Percentiles rank a stretch among this genome's conserved stretches.
These are phyloP conservation scores for Colletotrichum cordylinicola DNA, from an alignment of 2,329 filamentous ascomycete genomes.

Conservation along the genomic window DNA sequence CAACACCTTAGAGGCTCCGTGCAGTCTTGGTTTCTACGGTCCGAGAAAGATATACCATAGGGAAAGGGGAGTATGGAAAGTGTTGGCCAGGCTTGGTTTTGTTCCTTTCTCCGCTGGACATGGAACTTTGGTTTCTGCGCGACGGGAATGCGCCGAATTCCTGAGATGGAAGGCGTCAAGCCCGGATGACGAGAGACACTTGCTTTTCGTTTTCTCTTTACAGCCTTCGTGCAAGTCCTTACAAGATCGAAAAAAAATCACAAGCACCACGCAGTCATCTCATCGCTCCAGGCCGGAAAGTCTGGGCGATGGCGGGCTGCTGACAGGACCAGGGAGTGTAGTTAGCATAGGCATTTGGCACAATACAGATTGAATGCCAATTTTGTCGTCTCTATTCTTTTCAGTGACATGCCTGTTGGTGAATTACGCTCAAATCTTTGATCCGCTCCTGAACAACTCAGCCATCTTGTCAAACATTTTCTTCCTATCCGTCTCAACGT, in stretches of 20 bases:
- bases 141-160: not conserved
- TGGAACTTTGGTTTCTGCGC: conserved; percentile 5
- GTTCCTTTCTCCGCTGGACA: conserved; percentile 1
- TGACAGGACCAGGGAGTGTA: conserved; percentile 13
- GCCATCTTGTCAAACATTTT: conserved; percentile 5
- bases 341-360: conserved; percentile 17
- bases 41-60: conserved; percentile 15
- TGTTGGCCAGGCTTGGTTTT: not conserved
- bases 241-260: not conserved
- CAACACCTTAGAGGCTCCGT: conserved; percentile 2
- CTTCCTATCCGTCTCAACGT: conserved; percentile 9
- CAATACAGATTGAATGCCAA: conserved; percentile 21
- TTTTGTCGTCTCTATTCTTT: not conserved
- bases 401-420: not conserved
- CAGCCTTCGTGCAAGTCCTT: conserved; percentile 9
- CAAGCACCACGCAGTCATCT: not conserved
- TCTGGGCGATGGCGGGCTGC: not conserved
- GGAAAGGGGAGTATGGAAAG: not conserved
- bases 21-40: conserved; percentile 3
- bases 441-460: not conserved
- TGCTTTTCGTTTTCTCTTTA: conserved; percentile 16
- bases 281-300: conserved; percentile 10
- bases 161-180: conserved; percentile 12
- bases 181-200: conserved; percentile 1
- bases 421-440: not conserved